Base-by-base conservation (phyloP, 2,329 filamentous ascomycete genomes). In the Penicillium rolfsii region DNA sequence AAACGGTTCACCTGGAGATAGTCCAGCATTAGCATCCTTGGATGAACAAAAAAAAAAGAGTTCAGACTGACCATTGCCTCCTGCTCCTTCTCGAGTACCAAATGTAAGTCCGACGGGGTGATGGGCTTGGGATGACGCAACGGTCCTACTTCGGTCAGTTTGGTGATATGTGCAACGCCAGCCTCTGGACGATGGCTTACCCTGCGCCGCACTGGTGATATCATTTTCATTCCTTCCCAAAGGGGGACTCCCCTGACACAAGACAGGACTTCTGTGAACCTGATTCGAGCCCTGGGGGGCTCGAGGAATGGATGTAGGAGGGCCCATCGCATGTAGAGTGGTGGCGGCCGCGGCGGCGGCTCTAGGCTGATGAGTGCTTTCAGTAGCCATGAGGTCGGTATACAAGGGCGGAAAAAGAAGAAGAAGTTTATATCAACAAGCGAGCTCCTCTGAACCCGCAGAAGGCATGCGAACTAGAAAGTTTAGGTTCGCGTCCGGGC, bases 61-160 rank as follows among this genome's bases (percentile, higher is more conserved):
- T n/a, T 43, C 36, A 7, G 19, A 80, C 87, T 65, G 83, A 95
- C 93, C 70, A 97, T 89, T 38, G 93, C 91, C 77, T 98, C 94
- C 71, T 98, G 93, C 74, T 98, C 94, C 77, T 96, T 95, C 78
- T 98, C 94, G 28, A 97, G 83, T 79, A 97, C 87, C 61, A 91
- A 83, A 76, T 97, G 93, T 63, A 98, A 83, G 76, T 98, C 94
- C 3, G 92, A 90, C 1, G 92, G 89, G 0, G 94, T 97, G 74
- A 97, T 80, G 3, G 93, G 93, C 38, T 91, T 86, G 5, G 94
- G 93, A 75, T 97, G 93, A 64, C 94, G 87, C 70, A 96, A 79
- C 4, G 94, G 93, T 0, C 90, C 91, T 58, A 87, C 11, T 49
- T 58, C n/a, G 11, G 24, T 64, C 45, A 64, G 61, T 55, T 26